A percentile compares a stretch with the other conserved stretches of the same genome.
Conservation (phyloP, 164 flowering plant genomes). For the Macadamia tetraphylla region DNA sequence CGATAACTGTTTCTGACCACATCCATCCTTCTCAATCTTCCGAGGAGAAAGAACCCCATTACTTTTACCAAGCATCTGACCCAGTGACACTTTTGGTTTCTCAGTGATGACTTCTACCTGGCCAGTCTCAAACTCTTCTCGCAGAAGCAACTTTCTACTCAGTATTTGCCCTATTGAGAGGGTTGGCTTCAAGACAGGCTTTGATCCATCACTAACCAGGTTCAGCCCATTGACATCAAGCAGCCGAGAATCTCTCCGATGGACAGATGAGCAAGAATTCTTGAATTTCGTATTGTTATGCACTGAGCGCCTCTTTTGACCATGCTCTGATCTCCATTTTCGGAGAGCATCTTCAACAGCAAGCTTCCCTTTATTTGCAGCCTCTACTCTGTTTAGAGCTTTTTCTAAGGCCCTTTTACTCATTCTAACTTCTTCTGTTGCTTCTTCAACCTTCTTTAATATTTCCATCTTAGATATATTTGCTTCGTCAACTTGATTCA, state of each 20-base stretch:
- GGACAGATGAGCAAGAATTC: slow-evolving; percentile 44
- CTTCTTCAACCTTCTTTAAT: slow-evolving; percentile 62
- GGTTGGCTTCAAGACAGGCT: slow-evolving; percentile 55
- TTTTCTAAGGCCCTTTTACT: slow-evolving; percentile 71
- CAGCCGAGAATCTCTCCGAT: slow-evolving; percentile 45
- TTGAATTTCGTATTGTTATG: slow-evolving; percentile 68
- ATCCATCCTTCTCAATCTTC: slow-evolving; percentile 30
- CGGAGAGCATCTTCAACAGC: slow-evolving; percentile 83
- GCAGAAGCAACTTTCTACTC: slow-evolving; percentile 63
- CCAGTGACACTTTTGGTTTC: slow-evolving; percentile 62
- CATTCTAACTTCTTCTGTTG: slow-evolving; percentile 66
- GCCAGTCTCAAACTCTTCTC: slow-evolving; percentile 51
- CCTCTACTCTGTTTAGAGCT: slow-evolving; percentile 69
- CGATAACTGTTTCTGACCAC: slow-evolving; percentile 34
- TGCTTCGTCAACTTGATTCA: slow-evolving; percentile 67
- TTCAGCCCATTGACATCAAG: slow-evolving; percentile 54
- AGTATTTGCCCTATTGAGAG: slow-evolving; percentile 88
- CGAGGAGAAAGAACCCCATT: slow-evolving; percentile 20
- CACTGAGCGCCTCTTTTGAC: slow-evolving; percentile 56
- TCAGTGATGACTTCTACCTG: slow-evolving; percentile 16
- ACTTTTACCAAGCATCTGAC: slow-evolving; percentile 65
- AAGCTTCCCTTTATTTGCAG: slow-evolving; percentile 69
- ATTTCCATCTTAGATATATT: slow-evolving; percentile 53
- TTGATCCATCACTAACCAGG: slow-evolving; percentile 34
- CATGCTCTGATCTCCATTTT: slow-evolving; percentile 79